These are phyloP conservation scores for Penicillium sp. DNA, from an alignment of 2,329 filamentous ascomycete genomes.

Conservation along the genomic window DNA sequence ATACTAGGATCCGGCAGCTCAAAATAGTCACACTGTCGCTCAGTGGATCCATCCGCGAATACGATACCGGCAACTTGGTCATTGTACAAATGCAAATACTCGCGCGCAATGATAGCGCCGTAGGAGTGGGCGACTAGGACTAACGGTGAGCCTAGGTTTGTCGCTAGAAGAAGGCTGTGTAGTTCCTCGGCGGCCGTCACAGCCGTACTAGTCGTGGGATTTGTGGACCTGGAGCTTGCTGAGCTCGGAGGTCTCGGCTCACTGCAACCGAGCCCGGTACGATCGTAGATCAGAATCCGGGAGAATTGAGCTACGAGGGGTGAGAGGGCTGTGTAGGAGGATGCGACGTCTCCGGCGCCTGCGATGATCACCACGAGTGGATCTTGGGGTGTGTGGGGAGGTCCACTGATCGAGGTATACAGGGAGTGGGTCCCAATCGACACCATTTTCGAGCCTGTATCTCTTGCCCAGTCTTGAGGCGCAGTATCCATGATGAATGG, in stretches of 20 bases:
- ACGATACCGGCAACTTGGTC: conserved; percentile 46
- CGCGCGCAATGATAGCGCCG: conserved; percentile 48
- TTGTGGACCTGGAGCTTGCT: not conserved
- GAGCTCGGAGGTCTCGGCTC: conserved; percentile 28
- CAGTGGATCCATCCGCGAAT: conserved; percentile 45
- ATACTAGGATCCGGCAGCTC: conserved; percentile 41
- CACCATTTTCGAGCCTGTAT: conserved; percentile 28
- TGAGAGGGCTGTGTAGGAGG: conserved; percentile 43
- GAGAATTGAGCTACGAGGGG: conserved; percentile 38
- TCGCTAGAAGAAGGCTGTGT: conserved; percentile 34
- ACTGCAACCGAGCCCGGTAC: conserved; percentile 47
- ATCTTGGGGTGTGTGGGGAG: conserved; percentile 29
- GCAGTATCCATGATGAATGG: conserved; percentile 14
- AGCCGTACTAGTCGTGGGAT: conserved; percentile 27
- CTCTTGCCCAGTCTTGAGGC: conserved; percentile 4
- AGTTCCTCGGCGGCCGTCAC: conserved; percentile 41
- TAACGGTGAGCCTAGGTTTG: conserved; percentile 36
- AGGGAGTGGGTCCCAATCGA: conserved; percentile 44
- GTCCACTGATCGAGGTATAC: conserved; percentile 38
- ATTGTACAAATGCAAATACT: conserved; percentile 44
- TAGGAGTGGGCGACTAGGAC: conserved; percentile 50
- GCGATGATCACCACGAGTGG: conserved; percentile 44
- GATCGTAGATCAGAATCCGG: conserved; percentile 45
- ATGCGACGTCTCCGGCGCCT: conserved; percentile 45
- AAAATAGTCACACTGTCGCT: conserved; percentile 41